A percentile compares a stretch with the other conserved stretches of the same genome.
Conservation (phyloP, 495 filamentous ascomycete species). For the Aspergillus campestris region DNA sequence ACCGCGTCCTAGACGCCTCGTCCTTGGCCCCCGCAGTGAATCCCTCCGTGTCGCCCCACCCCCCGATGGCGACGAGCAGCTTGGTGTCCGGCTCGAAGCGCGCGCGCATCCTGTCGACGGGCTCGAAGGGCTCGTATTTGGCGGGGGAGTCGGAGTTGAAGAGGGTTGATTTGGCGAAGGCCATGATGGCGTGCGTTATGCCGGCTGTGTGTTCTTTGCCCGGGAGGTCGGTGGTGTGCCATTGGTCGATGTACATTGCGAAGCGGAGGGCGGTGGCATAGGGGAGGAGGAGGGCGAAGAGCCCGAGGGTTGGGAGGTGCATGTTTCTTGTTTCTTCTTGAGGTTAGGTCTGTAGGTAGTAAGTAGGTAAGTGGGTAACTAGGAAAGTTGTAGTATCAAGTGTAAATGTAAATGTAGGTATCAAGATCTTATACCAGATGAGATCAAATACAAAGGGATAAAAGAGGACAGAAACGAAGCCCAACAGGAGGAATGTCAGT, state of each 20-base stretch:
- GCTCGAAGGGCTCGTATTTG: conserved; percentile 51
- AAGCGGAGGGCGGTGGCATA: neutral
- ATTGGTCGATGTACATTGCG: conserved; percentile 11
- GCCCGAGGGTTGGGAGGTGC: conserved; percentile 29
- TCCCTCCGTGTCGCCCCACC: conserved; percentile 61
- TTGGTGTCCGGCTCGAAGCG: conserved; percentile 52
- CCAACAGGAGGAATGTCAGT: no score
- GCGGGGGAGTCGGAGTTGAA: conserved; percentile 48
- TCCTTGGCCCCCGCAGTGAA: conserved; percentile 52
- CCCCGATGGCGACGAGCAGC: conserved; percentile 63
- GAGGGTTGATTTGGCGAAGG: conserved; percentile 51
- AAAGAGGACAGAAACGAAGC: no score
- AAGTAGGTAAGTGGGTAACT: no score
- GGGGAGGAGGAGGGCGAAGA: neutral
- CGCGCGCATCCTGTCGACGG: conserved; percentile 45
- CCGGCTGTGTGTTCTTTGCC: conserved; percentile 16
- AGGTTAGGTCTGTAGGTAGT: no score
- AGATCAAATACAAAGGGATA: no score
- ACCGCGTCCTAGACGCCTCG: conserved; percentile 42
- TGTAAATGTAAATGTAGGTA: no score
- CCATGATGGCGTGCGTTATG: conserved; percentile 54
- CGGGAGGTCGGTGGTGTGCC: conserved; percentile 23
- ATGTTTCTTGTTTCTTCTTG: conserved; percentile 6
- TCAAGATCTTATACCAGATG: no score
- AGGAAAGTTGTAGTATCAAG: no score